Evolutionary conservation across 768 basidiomycete species (phyloP).

Genomic region (Lentinula lateritia): DNA sequence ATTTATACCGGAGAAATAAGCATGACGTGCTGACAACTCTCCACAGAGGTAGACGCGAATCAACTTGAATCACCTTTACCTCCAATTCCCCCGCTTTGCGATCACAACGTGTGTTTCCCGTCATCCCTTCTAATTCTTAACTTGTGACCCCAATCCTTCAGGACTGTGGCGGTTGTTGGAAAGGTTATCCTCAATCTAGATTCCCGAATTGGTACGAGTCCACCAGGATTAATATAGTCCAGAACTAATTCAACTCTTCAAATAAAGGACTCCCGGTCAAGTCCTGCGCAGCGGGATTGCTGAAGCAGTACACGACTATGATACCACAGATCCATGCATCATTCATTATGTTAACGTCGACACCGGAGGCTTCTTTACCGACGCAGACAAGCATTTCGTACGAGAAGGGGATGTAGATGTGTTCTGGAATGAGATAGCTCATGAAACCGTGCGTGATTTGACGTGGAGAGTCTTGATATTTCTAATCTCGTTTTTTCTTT

Average conservation of each 20-base stretch:
- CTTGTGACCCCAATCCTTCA: neutral
- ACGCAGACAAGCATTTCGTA: slow-evolving; percentile 20
- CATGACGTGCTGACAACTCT: neutral
- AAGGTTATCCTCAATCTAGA: slow-evolving; percentile 8
- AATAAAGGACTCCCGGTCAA: slow-evolving; percentile 50
- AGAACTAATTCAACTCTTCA: slow-evolving; percentile 18
- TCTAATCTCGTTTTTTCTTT: no score
- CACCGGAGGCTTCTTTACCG: slow-evolving; percentile 27
- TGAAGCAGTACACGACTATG: slow-evolving; percentile 24
- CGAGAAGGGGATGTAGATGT: slow-evolving; percentile 17
- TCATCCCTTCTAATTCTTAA: neutral
- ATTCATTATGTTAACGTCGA: slow-evolving; percentile 37
- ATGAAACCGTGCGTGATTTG: neutral
- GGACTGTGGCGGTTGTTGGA: slow-evolving; percentile 8
- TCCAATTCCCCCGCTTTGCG: slow-evolving; percentile 10
- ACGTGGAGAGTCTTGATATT: no score
- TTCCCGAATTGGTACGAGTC: neutral
- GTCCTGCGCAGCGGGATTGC: slow-evolving; percentile 31
- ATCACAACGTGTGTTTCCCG: neutral
- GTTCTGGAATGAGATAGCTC: slow-evolving; percentile 32
- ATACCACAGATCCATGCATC: slow-evolving; percentile 18
- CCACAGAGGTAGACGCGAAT: slow-evolving; percentile 27
- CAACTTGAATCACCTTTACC: slow-evolving; percentile 20
- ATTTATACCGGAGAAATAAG: neutral
- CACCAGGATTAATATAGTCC: neutral